phyloP scores from a whole-genome alignment of 768 basidiomycete genomes.

The Boletales sp. region DNA sequence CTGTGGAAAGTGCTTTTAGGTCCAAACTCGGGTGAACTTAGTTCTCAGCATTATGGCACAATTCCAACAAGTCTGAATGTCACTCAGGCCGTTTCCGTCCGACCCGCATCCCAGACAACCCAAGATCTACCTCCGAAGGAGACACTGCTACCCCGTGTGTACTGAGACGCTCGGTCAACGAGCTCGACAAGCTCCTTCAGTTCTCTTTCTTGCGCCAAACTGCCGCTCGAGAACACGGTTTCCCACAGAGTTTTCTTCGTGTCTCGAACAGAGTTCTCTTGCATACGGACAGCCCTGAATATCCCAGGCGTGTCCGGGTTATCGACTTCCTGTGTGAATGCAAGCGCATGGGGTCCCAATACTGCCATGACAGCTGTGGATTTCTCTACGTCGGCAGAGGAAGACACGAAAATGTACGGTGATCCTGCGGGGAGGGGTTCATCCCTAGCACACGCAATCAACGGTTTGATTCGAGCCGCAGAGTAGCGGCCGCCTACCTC shows the following conservation, averaged over 20 bases:
- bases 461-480: no score
- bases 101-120: slow-evolving; percentile 21
- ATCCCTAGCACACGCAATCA: slow-evolving; percentile 11
- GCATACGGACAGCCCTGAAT: slow-evolving; percentile 20
- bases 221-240: slow-evolving; percentile 13
- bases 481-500: slow-evolving; percentile 8
- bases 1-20: no score
- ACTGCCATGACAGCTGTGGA: slow-evolving; percentile 22
- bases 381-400: slow-evolving; percentile 5
- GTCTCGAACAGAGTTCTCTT: neutral
- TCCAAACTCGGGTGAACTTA: neutral
- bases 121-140: slow-evolving; percentile 12
- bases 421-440: slow-evolving; percentile 11
- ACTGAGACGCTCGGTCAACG: neutral
- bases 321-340: slow-evolving; percentile 14
- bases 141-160: neutral
- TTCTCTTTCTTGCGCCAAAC: slow-evolving; percentile 8
- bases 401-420: slow-evolving; percentile 21
- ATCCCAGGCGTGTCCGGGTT: neutral
- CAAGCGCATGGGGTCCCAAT: slow-evolving; percentile 21
- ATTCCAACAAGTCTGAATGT: no score
- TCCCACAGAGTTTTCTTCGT: slow-evolving; percentile 2
- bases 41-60: neutral
- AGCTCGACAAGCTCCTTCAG: slow-evolving; percentile 12
- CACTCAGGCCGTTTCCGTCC: neutral